Percentiles rank a stretch among this genome's conserved stretches.
Evolutionary conservation across 768 basidiomycete species (phyloP).

Genomic region (Auriscalpium vulgare): DNA sequence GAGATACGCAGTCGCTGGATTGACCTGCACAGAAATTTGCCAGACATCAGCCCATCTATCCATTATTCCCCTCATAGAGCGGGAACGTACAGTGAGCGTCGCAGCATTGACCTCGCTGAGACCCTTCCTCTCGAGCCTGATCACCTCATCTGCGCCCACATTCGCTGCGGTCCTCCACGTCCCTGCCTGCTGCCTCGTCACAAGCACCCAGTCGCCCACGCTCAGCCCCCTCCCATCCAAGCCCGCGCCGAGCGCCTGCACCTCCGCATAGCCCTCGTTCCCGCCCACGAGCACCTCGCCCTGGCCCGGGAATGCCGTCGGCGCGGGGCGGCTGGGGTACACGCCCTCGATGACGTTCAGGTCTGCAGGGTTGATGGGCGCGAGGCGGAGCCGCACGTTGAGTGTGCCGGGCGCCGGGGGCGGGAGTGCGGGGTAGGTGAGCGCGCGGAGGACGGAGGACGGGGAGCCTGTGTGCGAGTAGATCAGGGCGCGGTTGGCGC

Average conservation of each 20-base stretch:
- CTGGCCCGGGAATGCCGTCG: slow-evolving; percentile 25
- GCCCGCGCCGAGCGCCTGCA: slow-evolving; percentile 51
- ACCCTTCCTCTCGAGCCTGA: slow-evolving; percentile 44
- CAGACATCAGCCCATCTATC: background rate
- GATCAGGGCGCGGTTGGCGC: slow-evolving; percentile 53
- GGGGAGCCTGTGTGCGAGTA: slow-evolving; percentile 59
- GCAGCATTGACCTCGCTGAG: slow-evolving; percentile 63
- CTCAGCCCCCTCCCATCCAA: slow-evolving; percentile 32
- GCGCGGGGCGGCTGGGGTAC: slow-evolving; percentile 60
- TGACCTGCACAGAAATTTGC: slow-evolving; percentile 50
- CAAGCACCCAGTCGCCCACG: slow-evolving; percentile 67
- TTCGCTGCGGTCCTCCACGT: slow-evolving; percentile 63
- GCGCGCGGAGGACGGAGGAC: slow-evolving; percentile 43
- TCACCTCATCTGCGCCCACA: slow-evolving; percentile 45
- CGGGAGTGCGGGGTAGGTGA: slow-evolving; percentile 44
- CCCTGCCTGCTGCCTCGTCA: slow-evolving; percentile 60
- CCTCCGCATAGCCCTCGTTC: slow-evolving; percentile 69
- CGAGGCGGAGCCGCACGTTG: slow-evolving; percentile 59
- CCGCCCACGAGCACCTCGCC: slow-evolving; percentile 52
- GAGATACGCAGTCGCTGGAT: slow-evolving; percentile 77
- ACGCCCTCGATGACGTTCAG: slow-evolving; percentile 76
- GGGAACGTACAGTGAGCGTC: slow-evolving; percentile 52
- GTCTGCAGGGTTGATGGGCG: slow-evolving; percentile 79
- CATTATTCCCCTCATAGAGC: background rate
- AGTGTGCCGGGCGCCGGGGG: slow-evolving; percentile 47